Evolutionary conservation across 2,329 filamentous ascomycete genomes (phyloP).

Genomic region (Ceratocystis huliohia): DNA sequence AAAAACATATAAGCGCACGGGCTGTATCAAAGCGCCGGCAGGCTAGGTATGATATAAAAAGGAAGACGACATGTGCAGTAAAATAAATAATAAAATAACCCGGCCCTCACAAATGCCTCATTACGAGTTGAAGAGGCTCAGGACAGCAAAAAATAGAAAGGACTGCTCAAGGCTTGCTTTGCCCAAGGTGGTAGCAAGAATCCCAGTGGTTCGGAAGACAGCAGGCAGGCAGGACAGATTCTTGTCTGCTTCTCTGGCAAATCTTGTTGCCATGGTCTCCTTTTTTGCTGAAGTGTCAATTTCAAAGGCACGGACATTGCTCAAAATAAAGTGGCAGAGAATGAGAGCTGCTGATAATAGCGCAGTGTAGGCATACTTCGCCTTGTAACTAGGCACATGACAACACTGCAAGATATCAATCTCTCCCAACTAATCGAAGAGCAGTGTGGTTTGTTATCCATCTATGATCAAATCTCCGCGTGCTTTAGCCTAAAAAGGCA

Average conservation of each 20-base stretch:
- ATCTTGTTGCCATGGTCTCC: too few relatives aligned
- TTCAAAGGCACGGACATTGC: neutral
- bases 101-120: neutral
- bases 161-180: neutral
- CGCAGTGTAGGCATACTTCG: too few relatives aligned
- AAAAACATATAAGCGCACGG: neutral
- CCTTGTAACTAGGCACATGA: too few relatives aligned
- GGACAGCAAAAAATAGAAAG: neutral
- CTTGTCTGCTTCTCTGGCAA: neutral
- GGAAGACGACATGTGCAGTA: neutral
- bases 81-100: neutral
- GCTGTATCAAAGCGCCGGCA: slow-evolving; percentile 1
- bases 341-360: too few relatives aligned
- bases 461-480: neutral
- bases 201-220: neutral
- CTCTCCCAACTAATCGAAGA: too few relatives aligned
- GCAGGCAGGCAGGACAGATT: neutral
- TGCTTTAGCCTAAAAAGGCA: neutral
- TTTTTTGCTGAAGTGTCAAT: neutral
- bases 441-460: neutral
- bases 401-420: too few relatives aligned
- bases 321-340: neutral
- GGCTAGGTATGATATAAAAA: neutral
- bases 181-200: neutral
- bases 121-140: neutral